Conservation (phyloP, 306 rosid species). For the Sicyos baderoa region DNA sequence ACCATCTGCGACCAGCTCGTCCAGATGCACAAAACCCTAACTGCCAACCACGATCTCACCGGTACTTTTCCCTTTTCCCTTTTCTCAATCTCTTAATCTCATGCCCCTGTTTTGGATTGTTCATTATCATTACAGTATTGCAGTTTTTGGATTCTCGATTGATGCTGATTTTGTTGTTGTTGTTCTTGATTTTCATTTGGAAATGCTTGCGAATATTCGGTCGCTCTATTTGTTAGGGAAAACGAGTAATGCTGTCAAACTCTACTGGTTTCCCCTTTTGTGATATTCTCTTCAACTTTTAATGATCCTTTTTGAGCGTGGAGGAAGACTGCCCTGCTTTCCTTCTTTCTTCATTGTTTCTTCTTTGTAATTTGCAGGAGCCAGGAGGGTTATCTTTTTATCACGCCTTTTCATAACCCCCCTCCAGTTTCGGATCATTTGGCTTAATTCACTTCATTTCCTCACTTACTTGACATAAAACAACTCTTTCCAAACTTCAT, state of each 20-base stretch:
- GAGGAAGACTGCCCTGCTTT: neutral
- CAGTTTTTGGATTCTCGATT: neutral
- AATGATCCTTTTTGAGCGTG: conserved; percentile 13
- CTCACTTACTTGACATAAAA: too few relatives aligned
- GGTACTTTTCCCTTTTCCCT: conserved; percentile 29
- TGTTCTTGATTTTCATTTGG: neutral
- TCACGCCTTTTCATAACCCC: neutral
- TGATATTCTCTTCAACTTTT: neutral
- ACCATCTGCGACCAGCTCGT: conserved; percentile 76
- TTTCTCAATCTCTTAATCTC: too few relatives aligned
- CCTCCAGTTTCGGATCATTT: too few relatives aligned
- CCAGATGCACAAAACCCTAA: conserved; percentile 68
- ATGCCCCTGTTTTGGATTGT: neutral
- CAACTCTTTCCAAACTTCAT: too few relatives aligned
- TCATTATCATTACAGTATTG: neutral
- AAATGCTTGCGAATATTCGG: neutral
- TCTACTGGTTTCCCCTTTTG: neutral
- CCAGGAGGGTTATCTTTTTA: neutral
- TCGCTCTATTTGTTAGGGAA: conserved; percentile 9
- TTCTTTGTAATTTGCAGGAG: too few relatives aligned
- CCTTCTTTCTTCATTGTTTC: conserved; percentile 2
- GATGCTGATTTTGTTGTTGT: neutral
- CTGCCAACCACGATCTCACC: conserved; percentile 77
- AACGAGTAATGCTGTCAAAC: conserved; percentile 7
- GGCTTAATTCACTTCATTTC: too few relatives aligned